phyloP scores from a whole-genome alignment of 768 basidiomycete species.

The Mycena leptocephala region DNA sequence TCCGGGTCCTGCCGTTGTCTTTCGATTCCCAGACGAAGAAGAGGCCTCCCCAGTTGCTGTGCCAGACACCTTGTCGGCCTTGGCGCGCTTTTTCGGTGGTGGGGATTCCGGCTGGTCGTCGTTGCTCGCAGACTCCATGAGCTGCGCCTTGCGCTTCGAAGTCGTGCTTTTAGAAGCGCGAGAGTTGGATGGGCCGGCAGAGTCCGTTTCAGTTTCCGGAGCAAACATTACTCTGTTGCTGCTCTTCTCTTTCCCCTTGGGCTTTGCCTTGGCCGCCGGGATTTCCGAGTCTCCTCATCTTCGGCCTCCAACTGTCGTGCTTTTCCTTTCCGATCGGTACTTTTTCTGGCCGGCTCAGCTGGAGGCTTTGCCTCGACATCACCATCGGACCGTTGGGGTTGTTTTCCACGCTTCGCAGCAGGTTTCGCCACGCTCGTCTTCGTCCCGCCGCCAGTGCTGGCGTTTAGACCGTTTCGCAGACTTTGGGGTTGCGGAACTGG shows the following conservation, averaged over 20 bases:
- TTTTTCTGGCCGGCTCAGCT: background rate
- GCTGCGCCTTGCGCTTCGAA: constrained; percentile 22
- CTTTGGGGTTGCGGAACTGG: background rate
- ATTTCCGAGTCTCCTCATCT: background rate
- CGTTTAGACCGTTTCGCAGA: constrained; percentile 8
- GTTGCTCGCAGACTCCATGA: constrained; percentile 24
- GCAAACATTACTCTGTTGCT: constrained; percentile 21
- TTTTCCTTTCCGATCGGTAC: constrained; percentile 10
- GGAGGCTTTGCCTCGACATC: background rate
- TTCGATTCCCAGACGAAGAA: constrained; percentile 20
- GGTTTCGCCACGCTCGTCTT: background rate
- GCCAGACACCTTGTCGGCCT: background rate
- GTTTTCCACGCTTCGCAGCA: constrained; percentile 8
- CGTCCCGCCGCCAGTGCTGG: background rate
- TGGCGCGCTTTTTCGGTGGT: constrained; percentile 25
- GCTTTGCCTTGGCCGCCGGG: background rate
- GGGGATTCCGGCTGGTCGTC: constrained; percentile 20
- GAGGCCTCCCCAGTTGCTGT: background rate
- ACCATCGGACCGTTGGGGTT: background rate
- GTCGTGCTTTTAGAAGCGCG: background rate
- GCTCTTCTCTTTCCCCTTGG: constrained; percentile 16
- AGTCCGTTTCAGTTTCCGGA: constrained; percentile 7
- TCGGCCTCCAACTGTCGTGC: background rate
- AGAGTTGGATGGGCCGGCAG: constrained; percentile 21
- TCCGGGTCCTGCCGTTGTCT: constrained; percentile 24